Base-by-base conservation (phyloP, 345 rosid species). In the Populus ilicifolia region DNA sequence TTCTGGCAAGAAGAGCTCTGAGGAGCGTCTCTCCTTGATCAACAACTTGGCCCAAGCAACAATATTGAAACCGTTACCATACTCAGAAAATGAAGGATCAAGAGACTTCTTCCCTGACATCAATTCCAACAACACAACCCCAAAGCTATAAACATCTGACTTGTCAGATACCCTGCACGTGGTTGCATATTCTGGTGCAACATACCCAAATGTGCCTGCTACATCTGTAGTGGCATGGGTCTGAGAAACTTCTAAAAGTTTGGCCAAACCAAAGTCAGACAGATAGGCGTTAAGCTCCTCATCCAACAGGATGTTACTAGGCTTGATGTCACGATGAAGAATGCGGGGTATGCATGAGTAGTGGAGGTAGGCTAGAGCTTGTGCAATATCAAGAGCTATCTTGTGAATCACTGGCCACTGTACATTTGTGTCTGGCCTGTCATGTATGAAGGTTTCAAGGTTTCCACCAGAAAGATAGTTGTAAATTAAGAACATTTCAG, bases 91-190 rank as follows among this genome's bases (percentile, higher is more conserved):
- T 3, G 94, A 89, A 10, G 94, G 92, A 84, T 90, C 94, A 36
- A 90, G 88, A 20, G 92, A 89, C 69, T 75, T 89, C 79, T 90
- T 90, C 73, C 94, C 90, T 1, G 94, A 90, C 81, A 90, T 56
- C 77, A 90, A 62, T 75, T 90, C 94, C 66, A 90, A 72, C 67
- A 90, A 70, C 27, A 89, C 94, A 33, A 89, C 84, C 2, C 94
- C 94, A 70, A 89, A 90, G 81, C 94, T 90, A 46, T 90, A 90
- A 69, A 90, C 94, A 87, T 90, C 94, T 35, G 94, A 88, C 83
- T 89, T 90, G 69, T 90, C 89, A 8, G 92, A 90, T 36, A 90
- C 94, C 84, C 94, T 78, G 80, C 94, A 88, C 5, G 94, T 90
- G 38, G 89, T 88, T 62, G 92, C 94, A 80, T 90, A 90, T 72